Evolutionary conservation across 2,329 filamentous ascomycete genomes (phyloP), one percentile per base, ranked within the genome.

Genomic region (Penicillium occitanis): DNA sequence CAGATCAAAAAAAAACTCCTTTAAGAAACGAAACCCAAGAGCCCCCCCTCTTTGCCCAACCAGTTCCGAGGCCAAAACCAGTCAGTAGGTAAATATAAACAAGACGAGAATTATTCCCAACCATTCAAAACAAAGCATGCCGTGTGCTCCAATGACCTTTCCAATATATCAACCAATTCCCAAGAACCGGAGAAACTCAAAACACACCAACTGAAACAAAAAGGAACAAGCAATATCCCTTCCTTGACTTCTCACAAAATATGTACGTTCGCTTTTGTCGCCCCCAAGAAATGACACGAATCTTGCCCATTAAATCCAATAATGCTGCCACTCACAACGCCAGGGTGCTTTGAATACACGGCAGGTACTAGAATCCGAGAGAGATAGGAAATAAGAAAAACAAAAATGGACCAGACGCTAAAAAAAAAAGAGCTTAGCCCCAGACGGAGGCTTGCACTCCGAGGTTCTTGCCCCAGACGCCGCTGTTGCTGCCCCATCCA

Each of bases 391-490:
- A 69, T 62, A 66, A 65, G 19, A 46, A 71, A 71, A 69, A 65
- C 58, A 55, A 66, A 66, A 66, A 44, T 28, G 37, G 25, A 30
- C 10, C 33, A 37, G 17, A 44, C 44, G 22, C 35, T 28, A 14
- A 19, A 55, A 11, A 19, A 19, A 19, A 44, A 40, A 65, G 46
- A 53, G 64, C 67, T 74, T 89, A 97, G 72, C 93, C 93, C 93
- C 93, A 98, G 71, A 97, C 94, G 70, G 92, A 96, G 70, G 93
- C 93, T 77, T 96, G 92, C 68, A 93, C 91, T 70, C 93, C 91
- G 68, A 96, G 88, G 70, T 89, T 91, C 74, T 91, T 92, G 67
- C 92, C 91, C 93, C 93, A 97, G 55, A 94, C 91, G 46, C 89
- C 90, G 70, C 89, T 90, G 70, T 91, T 90, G 75, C 88, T 90